phyloP scores from a whole-genome alignment of 1,284 basidiomycete species.

The Microbotryum silenes-acaulis region DNA sequence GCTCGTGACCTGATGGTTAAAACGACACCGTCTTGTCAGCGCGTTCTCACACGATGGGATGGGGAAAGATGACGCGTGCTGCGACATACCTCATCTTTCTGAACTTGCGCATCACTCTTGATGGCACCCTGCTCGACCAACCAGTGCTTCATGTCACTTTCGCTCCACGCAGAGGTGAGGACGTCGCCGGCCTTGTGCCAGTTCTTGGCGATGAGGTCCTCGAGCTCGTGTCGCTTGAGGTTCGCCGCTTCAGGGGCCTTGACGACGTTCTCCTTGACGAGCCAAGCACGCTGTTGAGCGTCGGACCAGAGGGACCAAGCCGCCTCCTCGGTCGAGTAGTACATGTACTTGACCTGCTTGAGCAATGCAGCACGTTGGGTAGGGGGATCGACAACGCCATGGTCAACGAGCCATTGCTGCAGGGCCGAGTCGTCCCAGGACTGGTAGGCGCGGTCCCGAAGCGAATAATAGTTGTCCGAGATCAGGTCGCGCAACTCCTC shows the following conservation, averaged over 20 bases:
- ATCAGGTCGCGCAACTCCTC: conserved; percentile 29
- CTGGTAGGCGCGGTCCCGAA: conserved; percentile 32
- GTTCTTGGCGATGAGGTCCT: conserved; percentile 66
- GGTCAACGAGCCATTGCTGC: conserved; percentile 59
- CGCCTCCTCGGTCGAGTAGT: conserved; percentile 41
- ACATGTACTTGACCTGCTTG: conserved; percentile 59
- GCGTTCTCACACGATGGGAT: background rate
- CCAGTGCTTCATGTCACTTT: conserved; percentile 67
- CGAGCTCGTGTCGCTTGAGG: conserved; percentile 59
- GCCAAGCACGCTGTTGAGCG: conserved; percentile 49
- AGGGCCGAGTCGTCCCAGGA: conserved; percentile 35
- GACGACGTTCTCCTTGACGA: conserved; percentile 35
- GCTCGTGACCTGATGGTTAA: conserved; percentile 14
- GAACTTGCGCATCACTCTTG: conserved; percentile 55
- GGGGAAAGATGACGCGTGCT: background rate
- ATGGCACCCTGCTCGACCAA: conserved; percentile 67
- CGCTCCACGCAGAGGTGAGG: conserved; percentile 65
- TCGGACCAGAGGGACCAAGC: conserved; percentile 48
- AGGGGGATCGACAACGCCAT: conserved; percentile 60
- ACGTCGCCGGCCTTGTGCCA: conserved; percentile 63
- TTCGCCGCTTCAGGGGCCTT: conserved; percentile 23
- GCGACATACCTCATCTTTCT: conserved; percentile 31
- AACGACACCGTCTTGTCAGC: background rate
- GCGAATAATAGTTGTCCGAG: conserved; percentile 32
- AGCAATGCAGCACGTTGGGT: conserved; percentile 52